phyloP scores from a whole-genome alignment of 2,329 filamentous ascomycete species.

The Teratosphaeria nubilosa region DNA sequence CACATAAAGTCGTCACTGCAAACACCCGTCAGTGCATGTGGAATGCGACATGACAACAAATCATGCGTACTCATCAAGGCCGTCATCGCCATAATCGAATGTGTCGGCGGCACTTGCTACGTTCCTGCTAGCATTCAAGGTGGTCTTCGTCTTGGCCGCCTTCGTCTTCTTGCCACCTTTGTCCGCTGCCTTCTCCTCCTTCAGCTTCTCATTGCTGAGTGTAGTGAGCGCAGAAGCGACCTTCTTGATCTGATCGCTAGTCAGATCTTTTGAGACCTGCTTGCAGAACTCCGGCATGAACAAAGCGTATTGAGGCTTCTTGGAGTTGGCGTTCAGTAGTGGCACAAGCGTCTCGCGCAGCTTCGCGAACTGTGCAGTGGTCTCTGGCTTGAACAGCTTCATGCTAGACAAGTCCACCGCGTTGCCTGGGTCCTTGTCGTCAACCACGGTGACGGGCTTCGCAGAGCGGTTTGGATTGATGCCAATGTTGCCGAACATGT shows the following conservation, averaged over 20 bases:
- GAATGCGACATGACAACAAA: not conserved
- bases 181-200: conserved; percentile 89
- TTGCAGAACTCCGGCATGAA: conserved; percentile 90
- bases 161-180: conserved; percentile 96
- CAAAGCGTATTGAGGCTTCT: conserved; percentile 81
- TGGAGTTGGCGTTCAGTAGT: conserved; percentile 61
- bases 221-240: conserved; percentile 79
- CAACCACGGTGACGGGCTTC: conserved; percentile 57
- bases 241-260: conserved; percentile 95
- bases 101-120: conserved; percentile 53
- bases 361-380: conserved; percentile 74
- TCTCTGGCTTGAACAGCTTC: conserved; percentile 78
- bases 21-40: not conserved
- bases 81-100: conserved; percentile 68
- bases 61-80: conserved; percentile 67
- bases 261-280: conserved; percentile 74
- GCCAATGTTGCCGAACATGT: conserved; percentile 71
- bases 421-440: conserved; percentile 60
- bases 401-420: conserved; percentile 73
- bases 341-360: conserved; percentile 72
- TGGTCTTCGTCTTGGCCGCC: conserved; percentile 89
- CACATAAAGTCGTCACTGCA: conserved; percentile 63
- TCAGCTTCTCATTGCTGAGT: conserved; percentile 94
- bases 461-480: conserved; percentile 62
- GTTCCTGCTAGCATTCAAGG: conserved; percentile 57